Percentiles rank a stretch among this genome's conserved stretches.
Evolutionary conservation across 1,284 basidiomycete genomes (phyloP).

Genomic region (Ustilago loliicola): DNA sequence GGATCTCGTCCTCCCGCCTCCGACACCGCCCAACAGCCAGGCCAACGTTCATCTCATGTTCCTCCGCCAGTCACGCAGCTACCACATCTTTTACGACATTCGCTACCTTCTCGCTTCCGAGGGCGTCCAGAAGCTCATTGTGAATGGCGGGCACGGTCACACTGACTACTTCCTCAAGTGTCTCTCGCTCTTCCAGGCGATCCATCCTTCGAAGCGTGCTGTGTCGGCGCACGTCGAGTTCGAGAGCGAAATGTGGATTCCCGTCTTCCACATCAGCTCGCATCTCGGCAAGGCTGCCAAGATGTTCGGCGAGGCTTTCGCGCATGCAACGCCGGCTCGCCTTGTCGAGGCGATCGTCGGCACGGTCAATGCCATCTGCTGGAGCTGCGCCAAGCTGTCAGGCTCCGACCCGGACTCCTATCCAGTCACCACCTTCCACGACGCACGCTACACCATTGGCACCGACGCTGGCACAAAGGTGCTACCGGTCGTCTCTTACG

Average conservation of each 20-base stretch:
- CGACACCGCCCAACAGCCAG: conserved; percentile 48
- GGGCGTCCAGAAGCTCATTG: conserved; percentile 66
- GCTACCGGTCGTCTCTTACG: conserved; percentile 76
- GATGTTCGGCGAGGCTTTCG: conserved; percentile 65
- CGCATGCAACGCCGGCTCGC: conserved; percentile 74
- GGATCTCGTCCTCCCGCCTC: conserved; percentile 55
- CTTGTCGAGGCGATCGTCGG: conserved; percentile 79
- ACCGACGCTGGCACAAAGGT: conserved; percentile 75
- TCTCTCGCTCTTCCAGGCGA: conserved; percentile 64
- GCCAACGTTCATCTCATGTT: conserved; percentile 58
- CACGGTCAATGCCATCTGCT: conserved; percentile 79
- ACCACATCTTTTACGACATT: conserved; percentile 68
- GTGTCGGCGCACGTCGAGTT: conserved; percentile 67
- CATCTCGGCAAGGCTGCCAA: conserved; percentile 64
- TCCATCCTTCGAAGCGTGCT: conserved; percentile 63
- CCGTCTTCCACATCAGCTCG: conserved; percentile 66
- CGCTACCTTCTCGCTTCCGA: conserved; percentile 64
- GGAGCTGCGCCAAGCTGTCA: conserved; percentile 41
- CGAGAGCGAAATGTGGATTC: conserved; percentile 68
- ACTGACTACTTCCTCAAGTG: conserved; percentile 59
- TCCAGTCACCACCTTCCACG: conserved; percentile 75
- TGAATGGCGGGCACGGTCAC: conserved; percentile 28
- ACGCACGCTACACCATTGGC: conserved; percentile 73
- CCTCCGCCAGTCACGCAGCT: conserved; percentile 60
- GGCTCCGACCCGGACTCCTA: conserved; percentile 74